phyloP scores from a whole-genome alignment of 805 yeast species.

The Schizosaccharomyces octosporus region DNA sequence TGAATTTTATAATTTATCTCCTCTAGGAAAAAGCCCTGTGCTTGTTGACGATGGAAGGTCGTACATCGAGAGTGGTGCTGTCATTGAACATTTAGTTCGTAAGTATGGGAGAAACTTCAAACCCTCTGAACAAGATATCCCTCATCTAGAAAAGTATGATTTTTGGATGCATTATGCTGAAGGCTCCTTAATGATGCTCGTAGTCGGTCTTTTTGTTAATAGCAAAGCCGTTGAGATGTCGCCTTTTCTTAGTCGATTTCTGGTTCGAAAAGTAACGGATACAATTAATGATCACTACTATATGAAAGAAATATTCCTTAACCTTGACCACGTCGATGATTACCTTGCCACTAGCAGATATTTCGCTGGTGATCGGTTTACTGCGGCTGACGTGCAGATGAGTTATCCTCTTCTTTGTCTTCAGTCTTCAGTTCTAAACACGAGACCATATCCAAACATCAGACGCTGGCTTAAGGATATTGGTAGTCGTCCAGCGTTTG shows the following conservation, averaged over 20 bases:
- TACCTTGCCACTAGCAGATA: constrained; percentile 22
- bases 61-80: constrained; percentile 37
- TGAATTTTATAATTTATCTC: constrained; percentile 28
- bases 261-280: constrained; percentile 21
- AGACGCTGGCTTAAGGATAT: constrained; percentile 10
- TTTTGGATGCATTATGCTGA: constrained; percentile 36
- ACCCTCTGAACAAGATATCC: constrained; percentile 18
- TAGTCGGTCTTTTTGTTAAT: constrained; percentile 15
- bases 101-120: constrained; percentile 18
- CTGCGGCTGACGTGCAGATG: constrained; percentile 41
- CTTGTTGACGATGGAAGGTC: constrained; percentile 22
- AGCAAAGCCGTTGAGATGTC: constrained; percentile 5
- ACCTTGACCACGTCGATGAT: constrained; percentile 20
- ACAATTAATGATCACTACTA: constrained; percentile 27
- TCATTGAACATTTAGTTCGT: constrained; percentile 26
- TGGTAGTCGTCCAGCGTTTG: constrained; percentile 11
- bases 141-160: constrained; percentile 20
- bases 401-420: constrained; percentile 35
- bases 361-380: constrained; percentile 33
- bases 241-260: constrained; percentile 23
- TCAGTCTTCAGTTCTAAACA: constrained; percentile 24
- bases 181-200: constrained; percentile 30
- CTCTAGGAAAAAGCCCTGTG: constrained; percentile 40
- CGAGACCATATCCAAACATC: constrained; percentile 5
- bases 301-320: constrained; percentile 20